Evolutionary conservation across 2,329 filamentous ascomycete genomes (phyloP), one percentile per base, ranked within the genome.

Genomic region (Setomelanomma holmii): DNA sequence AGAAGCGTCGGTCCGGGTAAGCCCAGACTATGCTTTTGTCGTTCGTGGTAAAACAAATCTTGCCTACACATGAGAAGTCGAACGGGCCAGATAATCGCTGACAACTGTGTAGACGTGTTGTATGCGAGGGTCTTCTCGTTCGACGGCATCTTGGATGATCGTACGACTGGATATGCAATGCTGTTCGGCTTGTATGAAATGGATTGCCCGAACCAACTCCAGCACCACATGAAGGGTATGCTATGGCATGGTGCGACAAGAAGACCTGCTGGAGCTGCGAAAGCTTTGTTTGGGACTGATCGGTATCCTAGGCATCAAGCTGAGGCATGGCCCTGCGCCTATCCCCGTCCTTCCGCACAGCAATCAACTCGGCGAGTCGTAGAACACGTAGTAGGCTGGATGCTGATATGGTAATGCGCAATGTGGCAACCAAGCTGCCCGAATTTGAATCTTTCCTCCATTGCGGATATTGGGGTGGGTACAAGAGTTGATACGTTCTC

Each of bases 191-290:
- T 52, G n/a, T 46, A 40, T 41, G 49, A 43, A 16, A 46, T 52
- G 34, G 49, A 52, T 21, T 41, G 42, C n/a, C 49, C 33, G 16
- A 46, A 46, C 16, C 49, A 52, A 24, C 24, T 52, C n/a, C 30
- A 41, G 43, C 41, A 52, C 21, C 49, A 48, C 33, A 52, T 52
- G 49, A 52, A 47, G 24, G 49, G 49, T 35, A 52, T 52, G 43
- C 49, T 52, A 11, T 40, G n/a, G n/a, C 47, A 52, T 40, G 49
- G 49, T 23, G 43, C 49, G 7, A 30, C 42, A 6, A 52, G 23
- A 52, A 17, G 49, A 52, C 2, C 22, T 52, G 3, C 16, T 20
- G n/a, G 43, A 39, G 19, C 35, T 52, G 19, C 27, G 34, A 22
- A 20, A 40, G 20, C 33, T 33, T 3, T 39, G 41, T 11, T 40